Percentiles rank a stretch among this genome's conserved stretches.
Evolutionary conservation across 495 filamentous ascomycete genomes (phyloP).

Genomic region (Margaritispora aquatica): DNA sequence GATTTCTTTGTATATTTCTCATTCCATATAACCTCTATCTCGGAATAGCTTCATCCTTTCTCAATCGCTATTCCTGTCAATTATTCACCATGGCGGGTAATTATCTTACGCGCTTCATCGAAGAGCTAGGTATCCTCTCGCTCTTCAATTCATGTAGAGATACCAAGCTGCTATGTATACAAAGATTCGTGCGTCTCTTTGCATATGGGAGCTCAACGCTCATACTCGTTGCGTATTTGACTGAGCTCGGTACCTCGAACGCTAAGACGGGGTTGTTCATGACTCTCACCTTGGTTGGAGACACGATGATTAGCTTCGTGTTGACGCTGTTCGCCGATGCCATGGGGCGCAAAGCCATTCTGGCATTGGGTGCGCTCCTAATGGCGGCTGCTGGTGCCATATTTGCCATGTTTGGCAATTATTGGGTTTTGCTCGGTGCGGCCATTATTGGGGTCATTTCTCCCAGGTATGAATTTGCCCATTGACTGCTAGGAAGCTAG

Average conservation of each 20-base stretch:
- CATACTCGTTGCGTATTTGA: conserved; percentile 67
- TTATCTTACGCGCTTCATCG: background rate
- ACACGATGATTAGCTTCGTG: conserved; percentile 68
- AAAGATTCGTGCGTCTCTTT: conserved; percentile 72
- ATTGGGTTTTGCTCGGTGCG: conserved; percentile 66
- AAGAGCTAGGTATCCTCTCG: conserved; percentile 41
- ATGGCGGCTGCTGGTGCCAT: conserved; percentile 63
- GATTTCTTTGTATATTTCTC: background rate
- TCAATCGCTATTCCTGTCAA: background rate
- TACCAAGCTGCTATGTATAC: conserved; percentile 65
- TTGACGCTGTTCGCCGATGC: conserved; percentile 72
- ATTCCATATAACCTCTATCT: background rate
- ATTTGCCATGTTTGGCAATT: conserved; percentile 64
- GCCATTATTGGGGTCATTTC: conserved; percentile 79
- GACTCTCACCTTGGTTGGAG: conserved; percentile 76
- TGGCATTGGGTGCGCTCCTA: conserved; percentile 59
- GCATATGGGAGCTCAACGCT: conserved; percentile 73
- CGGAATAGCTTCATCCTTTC: background rate
- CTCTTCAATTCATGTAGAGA: conserved; percentile 41
- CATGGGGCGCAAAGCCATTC: conserved; percentile 61
- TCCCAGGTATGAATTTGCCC: conserved; percentile 37
- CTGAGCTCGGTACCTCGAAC: conserved; percentile 57
- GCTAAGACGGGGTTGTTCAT: conserved; percentile 82
- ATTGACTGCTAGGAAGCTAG: no score
- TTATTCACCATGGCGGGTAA: background rate